These are phyloP conservation scores for Pichia sp. DNA, from an alignment of 1,139 yeast species.

Conservation along the genomic window DNA sequence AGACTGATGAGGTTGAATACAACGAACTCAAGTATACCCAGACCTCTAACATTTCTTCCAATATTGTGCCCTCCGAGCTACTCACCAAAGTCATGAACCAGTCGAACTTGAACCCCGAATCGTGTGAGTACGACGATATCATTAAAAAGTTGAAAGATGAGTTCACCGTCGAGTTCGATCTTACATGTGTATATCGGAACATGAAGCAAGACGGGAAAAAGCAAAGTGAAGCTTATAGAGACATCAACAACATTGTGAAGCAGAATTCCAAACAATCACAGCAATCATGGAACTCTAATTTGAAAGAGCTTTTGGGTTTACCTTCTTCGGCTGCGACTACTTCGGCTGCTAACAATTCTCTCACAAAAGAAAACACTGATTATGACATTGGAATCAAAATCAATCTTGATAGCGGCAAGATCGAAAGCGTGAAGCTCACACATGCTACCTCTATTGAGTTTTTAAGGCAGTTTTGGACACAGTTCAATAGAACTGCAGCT, in stretches of 20 bases:
- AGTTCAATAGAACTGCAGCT: conserved; percentile 42
- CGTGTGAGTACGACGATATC: conserved; percentile 25
- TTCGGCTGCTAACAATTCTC: conserved; percentile 13
- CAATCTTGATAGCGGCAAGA: conserved; percentile 17
- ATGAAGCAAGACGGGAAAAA: conserved; percentile 38
- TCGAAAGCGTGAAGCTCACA: conserved; percentile 44
- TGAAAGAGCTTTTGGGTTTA: conserved; percentile 13
- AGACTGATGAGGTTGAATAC: conserved; percentile 45
- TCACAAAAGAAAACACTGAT: conserved; percentile 23
- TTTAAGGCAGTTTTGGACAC: conserved; percentile 65
- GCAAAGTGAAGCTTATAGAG: conserved; percentile 41
- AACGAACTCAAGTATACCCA: conserved; percentile 54
- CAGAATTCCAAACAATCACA: conserved; percentile 52
- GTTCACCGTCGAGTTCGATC: conserved; percentile 36
- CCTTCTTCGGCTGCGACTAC: conserved; percentile 15
- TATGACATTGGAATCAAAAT: conserved; percentile 18
- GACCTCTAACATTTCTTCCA: conserved; percentile 28
- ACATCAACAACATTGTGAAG: conserved; percentile 49
- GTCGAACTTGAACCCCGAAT: conserved; percentile 28
- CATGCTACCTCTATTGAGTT: conserved; percentile 71
- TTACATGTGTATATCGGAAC: conserved; percentile 39
- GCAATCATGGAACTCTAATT: conserved; percentile 37
- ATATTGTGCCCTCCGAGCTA: conserved; percentile 27
- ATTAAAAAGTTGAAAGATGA: conserved; percentile 33
- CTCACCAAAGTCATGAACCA: conserved; percentile 20